phyloP scores from a whole-genome alignment of 495 filamentous ascomycete genomes.

The Penicillium canescens region DNA sequence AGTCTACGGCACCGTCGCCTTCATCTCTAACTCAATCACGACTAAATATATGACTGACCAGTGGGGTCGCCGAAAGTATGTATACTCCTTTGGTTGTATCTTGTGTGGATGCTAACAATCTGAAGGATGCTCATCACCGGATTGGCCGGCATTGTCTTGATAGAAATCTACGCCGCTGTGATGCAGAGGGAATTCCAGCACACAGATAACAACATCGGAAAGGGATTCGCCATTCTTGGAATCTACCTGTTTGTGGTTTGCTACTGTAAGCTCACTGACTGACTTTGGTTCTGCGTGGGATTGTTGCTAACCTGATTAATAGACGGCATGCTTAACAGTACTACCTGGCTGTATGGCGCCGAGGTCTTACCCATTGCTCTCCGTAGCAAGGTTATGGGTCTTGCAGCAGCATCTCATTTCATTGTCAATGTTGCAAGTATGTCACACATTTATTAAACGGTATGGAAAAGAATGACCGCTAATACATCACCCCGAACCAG shows the following conservation, averaged over 20 bases:
- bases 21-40: constrained; percentile 52
- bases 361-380: constrained; percentile 58
- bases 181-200: constrained; percentile 59
- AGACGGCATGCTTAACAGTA: constrained; percentile 61
- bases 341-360: constrained; percentile 61
- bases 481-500: constrained; percentile 11
- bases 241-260: constrained; percentile 60
- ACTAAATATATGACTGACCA: constrained; percentile 57
- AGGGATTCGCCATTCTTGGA: constrained; percentile 60
- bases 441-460: too few relatives aligned
- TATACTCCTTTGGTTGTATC: not conserved
- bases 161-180: constrained; percentile 60
- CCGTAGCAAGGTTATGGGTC: constrained; percentile 60
- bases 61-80: constrained; percentile 60
- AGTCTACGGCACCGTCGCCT: constrained; percentile 57
- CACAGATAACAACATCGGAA: constrained; percentile 54
- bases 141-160: constrained; percentile 47
- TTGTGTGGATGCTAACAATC: constrained; percentile 2
- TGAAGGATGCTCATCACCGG: constrained; percentile 55
- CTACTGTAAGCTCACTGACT: constrained; percentile 46
- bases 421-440: constrained; percentile 57
- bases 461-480: constrained; percentile 10
- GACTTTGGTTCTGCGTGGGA: not conserved
- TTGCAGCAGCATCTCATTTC: constrained; percentile 58
- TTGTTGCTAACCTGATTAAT: constrained; percentile 4